Evolutionary conservation across 441 rosid species (phyloP).

Genomic region (Lepidium campestre): DNA sequence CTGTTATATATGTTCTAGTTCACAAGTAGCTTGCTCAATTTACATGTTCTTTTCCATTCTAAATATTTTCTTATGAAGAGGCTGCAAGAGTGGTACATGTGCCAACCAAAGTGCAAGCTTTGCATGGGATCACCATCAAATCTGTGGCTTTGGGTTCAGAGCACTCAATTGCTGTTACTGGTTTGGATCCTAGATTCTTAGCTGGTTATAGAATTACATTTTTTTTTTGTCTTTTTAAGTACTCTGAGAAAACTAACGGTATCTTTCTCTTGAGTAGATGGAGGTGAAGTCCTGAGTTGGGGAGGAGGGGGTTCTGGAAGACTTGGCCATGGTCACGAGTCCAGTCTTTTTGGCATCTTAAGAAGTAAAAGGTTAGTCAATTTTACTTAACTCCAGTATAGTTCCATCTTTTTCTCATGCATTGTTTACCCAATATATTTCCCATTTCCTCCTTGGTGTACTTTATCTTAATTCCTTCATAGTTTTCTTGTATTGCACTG

Average conservation of each 20-base stretch:
- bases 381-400: background rate
- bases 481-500: constrained; percentile 10
- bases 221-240: background rate
- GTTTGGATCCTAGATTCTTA: constrained; percentile 34
- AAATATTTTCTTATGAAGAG: constrained; percentile 40
- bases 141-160: constrained; percentile 81
- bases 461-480: constrained; percentile 5
- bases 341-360: constrained; percentile 61
- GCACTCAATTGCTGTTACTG: constrained; percentile 89
- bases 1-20: background rate
- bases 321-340: constrained; percentile 86
- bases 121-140: constrained; percentile 61
- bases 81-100: constrained; percentile 44
- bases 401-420: background rate
- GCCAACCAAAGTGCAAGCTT: constrained; percentile 73
- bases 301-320: constrained; percentile 81
- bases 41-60: constrained; percentile 9
- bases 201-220: background rate
- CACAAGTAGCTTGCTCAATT: background rate
- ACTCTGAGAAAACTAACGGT: background rate
- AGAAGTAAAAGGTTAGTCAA: constrained; percentile 55
- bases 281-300: constrained; percentile 87
- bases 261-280: constrained; percentile 39
- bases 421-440: background rate
- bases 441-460: background rate